Base-by-base conservation (phyloP, 2,329 filamentous ascomycete genomes). In the Colletotrichum godetiae region DNA sequence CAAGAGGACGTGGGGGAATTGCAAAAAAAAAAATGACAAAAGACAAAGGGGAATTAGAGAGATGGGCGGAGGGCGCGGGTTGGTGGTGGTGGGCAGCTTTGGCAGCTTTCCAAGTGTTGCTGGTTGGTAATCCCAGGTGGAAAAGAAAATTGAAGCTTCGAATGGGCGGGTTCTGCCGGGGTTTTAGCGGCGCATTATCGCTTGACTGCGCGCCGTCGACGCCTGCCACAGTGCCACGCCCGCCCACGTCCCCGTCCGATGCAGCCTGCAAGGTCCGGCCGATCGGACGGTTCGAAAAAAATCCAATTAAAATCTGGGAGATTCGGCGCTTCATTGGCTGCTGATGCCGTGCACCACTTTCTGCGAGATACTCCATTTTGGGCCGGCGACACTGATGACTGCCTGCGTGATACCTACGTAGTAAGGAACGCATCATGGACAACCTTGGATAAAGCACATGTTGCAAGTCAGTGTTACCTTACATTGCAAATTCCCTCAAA, bases 101-200 rank as follows among this genome's bases (percentile, higher is more conserved):
- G 65, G 65, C 24, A 64, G 22, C 12, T 49, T n/a, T 42, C 37
- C 37, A 37, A 49, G 53, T 59, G 64, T 57, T 66, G 24, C 37
- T 55, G 63, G 69, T 74, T 76, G 61, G 75, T 76, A 75, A 75
- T 75, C 74, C 35, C 49, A 53, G 65, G 37, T 37, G n/a, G 55
- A 27, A 60, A 73, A 75, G 73, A 75, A 75, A 75, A 75, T 73
- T 75, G 65, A 73, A 73, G 71, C 71, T 71, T 66, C 60, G 35
- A 71, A 71, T 33, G 56, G 29, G 29, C 60, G 60, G 56, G 67
- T 66, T 71, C 46, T 42, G 59, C 74, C 74, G 74, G 53, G 11
- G 64, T 75, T 75, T 75, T 72, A 37, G 67, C 74, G 74, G 74
- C 74, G 72, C 74, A 74, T 64, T 64, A 29, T 31, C 15, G 22